Evolutionary conservation across 176 grass and related monocot genomes (phyloP).

Genomic region (Echinochloa phyllopogon): DNA sequence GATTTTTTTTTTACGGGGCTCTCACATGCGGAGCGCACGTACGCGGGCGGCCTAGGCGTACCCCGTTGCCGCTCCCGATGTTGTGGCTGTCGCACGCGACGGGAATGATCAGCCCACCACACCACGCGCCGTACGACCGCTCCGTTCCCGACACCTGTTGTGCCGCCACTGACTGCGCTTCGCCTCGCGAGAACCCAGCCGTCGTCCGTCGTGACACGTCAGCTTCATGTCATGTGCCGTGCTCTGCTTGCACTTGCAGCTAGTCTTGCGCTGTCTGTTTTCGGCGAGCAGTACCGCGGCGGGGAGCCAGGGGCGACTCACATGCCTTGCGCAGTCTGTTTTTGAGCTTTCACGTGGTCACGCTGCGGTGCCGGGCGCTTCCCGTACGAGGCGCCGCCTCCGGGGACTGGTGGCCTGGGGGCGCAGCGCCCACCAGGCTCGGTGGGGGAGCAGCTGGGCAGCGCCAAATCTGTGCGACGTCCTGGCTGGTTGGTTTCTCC

Average conservation of each 20-base stretch:
- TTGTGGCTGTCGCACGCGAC: neutral
- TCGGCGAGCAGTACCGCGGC: neutral
- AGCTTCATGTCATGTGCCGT: neutral
- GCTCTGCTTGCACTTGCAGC: no score
- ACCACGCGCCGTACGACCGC: neutral
- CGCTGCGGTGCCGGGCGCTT: neutral
- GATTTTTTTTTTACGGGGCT: no score
- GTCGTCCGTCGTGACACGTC: neutral
- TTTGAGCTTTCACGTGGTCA: neutral
- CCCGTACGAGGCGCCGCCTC: neutral
- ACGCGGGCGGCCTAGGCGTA: neutral
- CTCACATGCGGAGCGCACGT: conserved; percentile 42
- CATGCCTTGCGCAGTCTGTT: neutral
- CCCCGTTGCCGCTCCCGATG: neutral
- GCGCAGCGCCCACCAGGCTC: neutral
- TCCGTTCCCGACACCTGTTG: neutral
- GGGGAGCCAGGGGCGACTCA: neutral
- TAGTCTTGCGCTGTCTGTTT: neutral
- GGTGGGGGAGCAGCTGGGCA: neutral
- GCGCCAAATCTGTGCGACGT: neutral
- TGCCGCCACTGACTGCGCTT: no score
- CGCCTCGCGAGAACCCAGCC: no score
- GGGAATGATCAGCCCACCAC: neutral
- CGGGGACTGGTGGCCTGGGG: neutral
- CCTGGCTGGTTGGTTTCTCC: neutral